A percentile compares a stretch with the other conserved stretches of the same genome.
phyloP scores from a whole-genome alignment of 2,329 filamentous ascomycete genomes.

The Clarireedia homoeocarpa region DNA sequence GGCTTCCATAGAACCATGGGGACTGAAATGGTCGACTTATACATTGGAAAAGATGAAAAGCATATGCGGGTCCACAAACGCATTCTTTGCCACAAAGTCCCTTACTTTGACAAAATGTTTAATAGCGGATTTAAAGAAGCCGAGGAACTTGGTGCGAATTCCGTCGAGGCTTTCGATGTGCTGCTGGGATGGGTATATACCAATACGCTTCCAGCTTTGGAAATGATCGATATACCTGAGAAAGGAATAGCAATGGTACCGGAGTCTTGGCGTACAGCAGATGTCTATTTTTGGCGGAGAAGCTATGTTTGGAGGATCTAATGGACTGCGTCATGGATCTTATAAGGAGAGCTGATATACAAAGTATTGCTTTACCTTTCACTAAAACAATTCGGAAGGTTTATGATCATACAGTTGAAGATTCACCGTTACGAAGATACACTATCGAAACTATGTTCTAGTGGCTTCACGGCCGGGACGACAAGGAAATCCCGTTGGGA shows the following conservation, averaged over 20 bases:
- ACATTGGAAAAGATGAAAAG: not conserved
- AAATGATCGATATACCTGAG: not conserved
- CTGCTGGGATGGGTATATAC: constrained; percentile 1
- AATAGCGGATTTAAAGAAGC: constrained; percentile 7
- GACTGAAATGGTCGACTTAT: not conserved
- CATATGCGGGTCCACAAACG: constrained; percentile 5
- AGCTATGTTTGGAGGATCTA: not conserved
- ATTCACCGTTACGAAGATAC: not conserved
- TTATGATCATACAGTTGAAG: not conserved
- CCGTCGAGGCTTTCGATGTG: constrained; percentile 5
- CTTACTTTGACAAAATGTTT: constrained; percentile 11
- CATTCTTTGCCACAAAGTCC: constrained; percentile 7
- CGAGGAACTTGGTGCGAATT: constrained; percentile 4
- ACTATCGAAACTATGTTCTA: not conserved
- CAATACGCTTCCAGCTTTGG: not conserved
- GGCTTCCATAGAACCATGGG: not conserved
- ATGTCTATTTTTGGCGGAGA: not conserved
- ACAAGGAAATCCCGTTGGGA: no score
- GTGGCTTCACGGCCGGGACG: not conserved
- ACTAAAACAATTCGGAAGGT: not conserved
- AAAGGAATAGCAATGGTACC: not conserved
- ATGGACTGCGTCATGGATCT: not conserved
- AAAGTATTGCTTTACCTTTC: no score
- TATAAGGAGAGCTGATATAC: not conserved
- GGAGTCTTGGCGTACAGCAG: not conserved